Base-by-base conservation (phyloP, 805 yeast species). In the Schwanniomyces sp. region DNA sequence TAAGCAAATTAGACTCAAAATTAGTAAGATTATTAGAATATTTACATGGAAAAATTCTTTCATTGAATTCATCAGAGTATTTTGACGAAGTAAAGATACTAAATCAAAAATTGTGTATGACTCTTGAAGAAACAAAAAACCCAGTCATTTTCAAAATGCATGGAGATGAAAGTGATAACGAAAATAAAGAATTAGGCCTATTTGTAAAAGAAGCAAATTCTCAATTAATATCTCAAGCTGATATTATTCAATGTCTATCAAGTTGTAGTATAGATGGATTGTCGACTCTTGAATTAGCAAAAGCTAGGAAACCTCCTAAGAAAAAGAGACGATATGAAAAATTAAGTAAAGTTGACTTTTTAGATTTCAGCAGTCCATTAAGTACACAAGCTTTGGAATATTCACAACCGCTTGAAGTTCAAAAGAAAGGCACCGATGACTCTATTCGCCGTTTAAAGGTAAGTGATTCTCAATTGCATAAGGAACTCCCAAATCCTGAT, bases 291-390 rank as follows among this genome's bases (percentile, higher is more conserved):
- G 41, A 37, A n/a, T 27, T 40, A 10, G 44, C 45, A 27, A 25
- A 45, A 18, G 44, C 34, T 26, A 14, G 27, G 40, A 34, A 36
- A n/a, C 49, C 34, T 4, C 44, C 44, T 10, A 51, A 70, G 27
- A 68, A 67, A 44, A 54, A 74, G 50, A 55, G 68, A 34, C 67
- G 60, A 42, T 58, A 65, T 32, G 67, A 68, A 46, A 59, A 62
- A 36, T 70, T 66, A 2, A 62, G 58, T 42, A 66, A 61, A 14
- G 57, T 69, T 30, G 68, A 68, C 40, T 71, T 71, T 44, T 68
- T 71, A 44, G 68, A 66, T 47, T 64, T 70, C 32, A 45, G 32
- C 14, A 40, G 48, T 16, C 40, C 48, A 6, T 12, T 30, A 12
- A n/a, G 14, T 16, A 16, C 48, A 2, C 40, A 40, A 28, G 26